Percentiles rank a stretch among this genome's conserved stretches.
Evolutionary conservation across 2,329 filamentous ascomycete species (phyloP).

Genomic region (Exophiala spinifera): DNA sequence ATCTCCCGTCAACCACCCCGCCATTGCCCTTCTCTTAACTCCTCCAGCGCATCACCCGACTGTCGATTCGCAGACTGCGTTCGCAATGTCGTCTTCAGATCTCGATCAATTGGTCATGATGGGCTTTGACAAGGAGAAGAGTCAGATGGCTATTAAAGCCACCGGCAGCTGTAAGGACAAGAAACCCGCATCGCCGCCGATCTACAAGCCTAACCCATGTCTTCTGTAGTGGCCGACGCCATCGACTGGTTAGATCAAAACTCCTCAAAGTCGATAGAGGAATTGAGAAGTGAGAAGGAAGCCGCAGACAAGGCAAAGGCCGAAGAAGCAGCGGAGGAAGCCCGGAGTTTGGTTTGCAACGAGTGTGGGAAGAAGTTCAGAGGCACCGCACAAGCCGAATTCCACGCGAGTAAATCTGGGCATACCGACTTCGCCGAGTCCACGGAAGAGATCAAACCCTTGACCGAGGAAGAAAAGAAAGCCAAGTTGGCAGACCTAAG

Average conservation of each 20-base stretch:
- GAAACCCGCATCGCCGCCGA: background rate
- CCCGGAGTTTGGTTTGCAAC: conserved; percentile 84
- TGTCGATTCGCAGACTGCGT: background rate
- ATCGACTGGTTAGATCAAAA: conserved; percentile 94
- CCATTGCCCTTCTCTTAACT: background rate
- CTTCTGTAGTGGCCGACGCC: conserved; percentile 70
- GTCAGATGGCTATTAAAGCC: conserved; percentile 80
- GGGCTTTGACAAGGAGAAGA: conserved; percentile 79
- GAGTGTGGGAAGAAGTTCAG: conserved; percentile 92
- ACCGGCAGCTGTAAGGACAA: conserved; percentile 67
- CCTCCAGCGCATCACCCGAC: background rate
- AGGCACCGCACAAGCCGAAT: conserved; percentile 76
- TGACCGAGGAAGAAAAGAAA: conserved; percentile 90
- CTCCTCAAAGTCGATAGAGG: conserved; percentile 80
- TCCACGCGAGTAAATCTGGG: conserved; percentile 86
- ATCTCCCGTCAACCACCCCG: background rate
- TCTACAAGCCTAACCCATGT: background rate
- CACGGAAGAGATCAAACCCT: conserved; percentile 81
- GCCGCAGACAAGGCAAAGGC: conserved; percentile 59
- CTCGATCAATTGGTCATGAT: conserved; percentile 62
- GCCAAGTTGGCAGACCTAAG: conserved; percentile 72
- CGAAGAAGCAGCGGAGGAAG: conserved; percentile 67
- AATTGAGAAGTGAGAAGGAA: conserved; percentile 62
- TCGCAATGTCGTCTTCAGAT: conserved; percentile 44
- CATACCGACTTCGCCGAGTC: conserved; percentile 92